Percentiles rank a stretch among this genome's conserved stretches.
phyloP scores from a whole-genome alignment of 495 filamentous ascomycete species.

The Paragyromitra xinjiangensis region DNA sequence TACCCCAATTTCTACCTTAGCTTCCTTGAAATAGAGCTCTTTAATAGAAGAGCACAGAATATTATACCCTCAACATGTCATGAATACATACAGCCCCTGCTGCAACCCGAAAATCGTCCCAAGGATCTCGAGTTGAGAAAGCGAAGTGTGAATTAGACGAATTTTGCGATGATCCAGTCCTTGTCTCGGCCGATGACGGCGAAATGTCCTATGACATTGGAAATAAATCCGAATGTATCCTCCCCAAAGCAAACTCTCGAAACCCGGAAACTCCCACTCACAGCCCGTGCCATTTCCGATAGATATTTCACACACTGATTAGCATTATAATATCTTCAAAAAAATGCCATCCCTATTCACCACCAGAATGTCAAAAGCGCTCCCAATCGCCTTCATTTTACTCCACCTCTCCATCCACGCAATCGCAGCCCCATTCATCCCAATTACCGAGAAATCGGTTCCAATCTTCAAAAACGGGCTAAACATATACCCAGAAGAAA shows the following conservation, averaged over 20 bases:
- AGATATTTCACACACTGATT: background rate
- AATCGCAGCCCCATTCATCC: conserved; percentile 7
- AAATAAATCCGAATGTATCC: conserved; percentile 1
- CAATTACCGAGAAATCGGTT: background rate
- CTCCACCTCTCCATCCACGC: background rate
- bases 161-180: conserved; percentile 1
- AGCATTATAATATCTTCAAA: background rate
- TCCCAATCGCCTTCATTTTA: background rate
- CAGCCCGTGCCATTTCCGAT: background rate
- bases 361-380: background rate
- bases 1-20: background rate
- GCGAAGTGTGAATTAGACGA: background rate
- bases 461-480: background rate
- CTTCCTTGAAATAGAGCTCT: background rate
- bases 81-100: background rate
- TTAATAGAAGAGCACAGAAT: too few relatives aligned
- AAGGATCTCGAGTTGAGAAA: background rate
- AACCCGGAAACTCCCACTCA: background rate
- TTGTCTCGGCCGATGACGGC: background rate
- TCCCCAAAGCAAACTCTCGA: background rate
- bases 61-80: background rate
- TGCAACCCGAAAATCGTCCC: background rate
- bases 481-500: conserved; percentile 21
- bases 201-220: background rate
- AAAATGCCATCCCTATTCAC: conserved; percentile 8